These are phyloP conservation scores for Pythium grandisporangium DNA, from an alignment of 352 stramenopile genomes.

Conservation along the genomic window DNA sequence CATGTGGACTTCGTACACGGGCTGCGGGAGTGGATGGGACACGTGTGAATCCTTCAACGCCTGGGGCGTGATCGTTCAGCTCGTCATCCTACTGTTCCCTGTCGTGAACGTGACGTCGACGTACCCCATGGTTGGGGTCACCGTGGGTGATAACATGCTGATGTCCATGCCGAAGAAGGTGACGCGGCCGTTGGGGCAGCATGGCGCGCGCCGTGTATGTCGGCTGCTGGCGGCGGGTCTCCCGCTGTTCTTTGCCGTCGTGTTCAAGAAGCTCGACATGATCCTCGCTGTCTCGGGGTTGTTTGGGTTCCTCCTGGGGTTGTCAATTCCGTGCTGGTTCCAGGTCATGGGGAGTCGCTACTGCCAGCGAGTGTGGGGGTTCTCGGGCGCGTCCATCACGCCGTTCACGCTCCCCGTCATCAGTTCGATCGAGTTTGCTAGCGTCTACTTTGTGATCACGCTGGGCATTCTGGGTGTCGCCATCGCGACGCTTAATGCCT, in stretches of 20 bases:
- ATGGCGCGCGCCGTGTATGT: conserved; percentile 38
- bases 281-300: conserved; percentile 74
- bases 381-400: conserved; percentile 54
- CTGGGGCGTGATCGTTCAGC: conserved; percentile 50
- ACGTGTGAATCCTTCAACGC: conserved; percentile 33
- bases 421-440: conserved; percentile 57
- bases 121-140: conserved; percentile 80
- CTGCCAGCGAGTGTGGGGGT: conserved; percentile 64
- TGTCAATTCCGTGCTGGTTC: conserved; percentile 80
- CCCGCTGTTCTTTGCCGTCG: conserved; percentile 60
- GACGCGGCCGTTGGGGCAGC: conserved; percentile 35
- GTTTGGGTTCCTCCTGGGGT: conserved; percentile 68
- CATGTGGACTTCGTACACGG: conserved; percentile 76
- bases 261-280: conserved; percentile 85
- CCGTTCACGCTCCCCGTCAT: conserved; percentile 55
- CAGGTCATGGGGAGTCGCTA: conserved; percentile 76
- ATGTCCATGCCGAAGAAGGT: conserved; percentile 67
- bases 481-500: conserved; percentile 51
- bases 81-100: conserved; percentile 76
- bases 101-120: conserved; percentile 80
- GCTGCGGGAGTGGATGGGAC: conserved; percentile 73
- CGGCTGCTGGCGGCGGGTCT: conserved; percentile 54
- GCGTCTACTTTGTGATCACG: conserved; percentile 46
- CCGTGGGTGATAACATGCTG: conserved; percentile 79
- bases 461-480: conserved; percentile 62